A percentile compares a stretch with the other conserved stretches of the same genome.
Conservation (phyloP, 129 eudicot genomes). For the Flaveria robusta region DNA sequence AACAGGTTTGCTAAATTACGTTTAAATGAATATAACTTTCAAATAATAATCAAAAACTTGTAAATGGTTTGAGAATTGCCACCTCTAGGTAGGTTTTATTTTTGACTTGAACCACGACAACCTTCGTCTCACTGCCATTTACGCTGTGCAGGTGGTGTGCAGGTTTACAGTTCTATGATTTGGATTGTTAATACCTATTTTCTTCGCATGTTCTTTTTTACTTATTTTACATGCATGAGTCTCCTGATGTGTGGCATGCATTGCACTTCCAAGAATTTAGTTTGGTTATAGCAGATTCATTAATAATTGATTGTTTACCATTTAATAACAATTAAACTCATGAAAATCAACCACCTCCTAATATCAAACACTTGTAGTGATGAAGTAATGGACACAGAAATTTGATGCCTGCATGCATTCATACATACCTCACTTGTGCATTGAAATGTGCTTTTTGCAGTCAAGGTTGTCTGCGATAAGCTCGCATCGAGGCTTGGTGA, state of each 20-base stretch:
- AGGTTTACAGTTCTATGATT: slow-evolving; percentile 62
- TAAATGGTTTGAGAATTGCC: slow-evolving; percentile 6
- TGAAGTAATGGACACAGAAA: not conserved
- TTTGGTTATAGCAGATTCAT: not conserved
- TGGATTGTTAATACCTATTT: slow-evolving; percentile 35
- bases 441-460: slow-evolving; percentile 38
- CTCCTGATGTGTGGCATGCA: slow-evolving; percentile 19
- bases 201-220: not conserved
- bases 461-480: slow-evolving; percentile 46
- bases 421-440: not conserved
- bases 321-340: not conserved
- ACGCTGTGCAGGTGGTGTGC: slow-evolving; percentile 91
- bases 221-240: slow-evolving; percentile 14
- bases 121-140: slow-evolving; percentile 62
- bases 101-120: slow-evolving; percentile 13
- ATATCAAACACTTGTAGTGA: not conserved
- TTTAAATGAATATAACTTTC: not conserved
- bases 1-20: not conserved
- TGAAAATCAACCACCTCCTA: not conserved
- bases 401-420: not conserved
- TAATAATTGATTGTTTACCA: no score
- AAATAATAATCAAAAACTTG: not conserved
- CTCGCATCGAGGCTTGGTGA: slow-evolving; percentile 28
- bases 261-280: not conserved
- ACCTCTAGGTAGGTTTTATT: not conserved